These are phyloP conservation scores for Fallopia convolvulus DNA, from an alignment of 148 eudicot species.

Conservation along the genomic window DNA sequence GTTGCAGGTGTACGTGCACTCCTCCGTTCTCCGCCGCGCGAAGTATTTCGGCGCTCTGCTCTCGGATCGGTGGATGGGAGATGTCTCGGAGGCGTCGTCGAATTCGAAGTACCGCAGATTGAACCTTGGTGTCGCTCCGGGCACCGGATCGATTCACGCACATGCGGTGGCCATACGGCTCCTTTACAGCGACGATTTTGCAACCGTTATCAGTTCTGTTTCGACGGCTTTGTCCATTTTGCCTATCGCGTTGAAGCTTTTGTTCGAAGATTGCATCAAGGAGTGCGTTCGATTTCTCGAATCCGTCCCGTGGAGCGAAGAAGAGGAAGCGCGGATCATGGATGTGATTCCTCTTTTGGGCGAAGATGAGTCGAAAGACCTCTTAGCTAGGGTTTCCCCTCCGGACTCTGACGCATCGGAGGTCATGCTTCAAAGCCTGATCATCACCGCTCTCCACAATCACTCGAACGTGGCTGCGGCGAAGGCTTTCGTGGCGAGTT, in stretches of 20 bases:
- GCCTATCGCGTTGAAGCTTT: conserved; percentile 59
- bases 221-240: conserved; percentile 40
- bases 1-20: conserved; percentile 53
- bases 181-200: conserved; percentile 48
- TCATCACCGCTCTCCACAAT: conserved; percentile 54
- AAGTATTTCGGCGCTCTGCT: conserved; percentile 63
- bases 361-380: conserved; percentile 50
- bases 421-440: conserved; percentile 65
- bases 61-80: conserved; percentile 69
- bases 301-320: conserved; percentile 91
- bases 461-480: conserved; percentile 71
- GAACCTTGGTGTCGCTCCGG: conserved; percentile 34
- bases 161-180: conserved; percentile 48
- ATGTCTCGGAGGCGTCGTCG: conserved; percentile 15
- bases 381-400: conserved; percentile 62
- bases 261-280: conserved; percentile 70
- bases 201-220: conserved; percentile 22
- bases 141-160: conserved; percentile 32
- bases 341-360: conserved; percentile 41
- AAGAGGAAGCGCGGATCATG: conserved; percentile 54
- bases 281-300: conserved; percentile 64
- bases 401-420: conserved; percentile 33
- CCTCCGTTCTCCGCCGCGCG: conserved; percentile 46
- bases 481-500: conserved; percentile 83
- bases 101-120: conserved; percentile 12